phyloP scores from a whole-genome alignment of 257 asterid species.

The Salvia miltiorrhiza region DNA sequence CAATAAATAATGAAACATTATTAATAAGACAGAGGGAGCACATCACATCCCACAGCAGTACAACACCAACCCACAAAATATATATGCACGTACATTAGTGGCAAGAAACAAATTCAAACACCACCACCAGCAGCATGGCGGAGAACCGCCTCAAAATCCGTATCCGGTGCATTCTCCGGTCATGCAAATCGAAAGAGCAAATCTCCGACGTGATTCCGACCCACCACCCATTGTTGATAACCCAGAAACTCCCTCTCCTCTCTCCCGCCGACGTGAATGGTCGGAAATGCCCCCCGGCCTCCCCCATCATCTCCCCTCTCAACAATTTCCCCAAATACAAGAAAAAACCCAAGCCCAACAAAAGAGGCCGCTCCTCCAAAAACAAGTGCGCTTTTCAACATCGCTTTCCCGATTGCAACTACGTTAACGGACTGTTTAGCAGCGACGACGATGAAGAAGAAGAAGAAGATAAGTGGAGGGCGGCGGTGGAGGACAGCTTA shows the following conservation, averaged over 20 bases:
- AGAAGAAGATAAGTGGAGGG: conserved; percentile 17
- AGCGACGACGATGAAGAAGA: background rate
- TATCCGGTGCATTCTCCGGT: conserved; percentile 38
- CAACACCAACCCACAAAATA: no score
- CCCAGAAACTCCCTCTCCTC: background rate
- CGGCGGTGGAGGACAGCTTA: conserved; percentile 23
- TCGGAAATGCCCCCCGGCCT: conserved; percentile 50
- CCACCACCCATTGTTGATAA: no score
- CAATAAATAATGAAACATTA: no score
- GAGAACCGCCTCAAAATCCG: conserved; percentile 40
- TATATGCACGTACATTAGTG: background rate
- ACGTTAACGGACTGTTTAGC: conserved; percentile 13
- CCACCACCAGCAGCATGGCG: conserved; percentile 25
- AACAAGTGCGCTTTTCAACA: background rate
- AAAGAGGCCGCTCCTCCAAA: no score
- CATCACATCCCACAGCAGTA: no score
- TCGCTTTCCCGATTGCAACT: conserved; percentile 13
- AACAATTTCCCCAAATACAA: conserved; percentile 9
- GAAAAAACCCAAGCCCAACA: background rate
- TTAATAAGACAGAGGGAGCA: no score
- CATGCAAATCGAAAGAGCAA: conserved; percentile 49
- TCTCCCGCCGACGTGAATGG: conserved; percentile 26
- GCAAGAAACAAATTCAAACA: background rate
- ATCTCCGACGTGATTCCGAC: conserved; percentile 26
- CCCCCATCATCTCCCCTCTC: conserved; percentile 40